A percentile compares a stretch with the other conserved stretches of the same genome.
Conservation (phyloP, 2,329 filamentous ascomycete genomes). For the Colletotrichum spaethianum region DNA sequence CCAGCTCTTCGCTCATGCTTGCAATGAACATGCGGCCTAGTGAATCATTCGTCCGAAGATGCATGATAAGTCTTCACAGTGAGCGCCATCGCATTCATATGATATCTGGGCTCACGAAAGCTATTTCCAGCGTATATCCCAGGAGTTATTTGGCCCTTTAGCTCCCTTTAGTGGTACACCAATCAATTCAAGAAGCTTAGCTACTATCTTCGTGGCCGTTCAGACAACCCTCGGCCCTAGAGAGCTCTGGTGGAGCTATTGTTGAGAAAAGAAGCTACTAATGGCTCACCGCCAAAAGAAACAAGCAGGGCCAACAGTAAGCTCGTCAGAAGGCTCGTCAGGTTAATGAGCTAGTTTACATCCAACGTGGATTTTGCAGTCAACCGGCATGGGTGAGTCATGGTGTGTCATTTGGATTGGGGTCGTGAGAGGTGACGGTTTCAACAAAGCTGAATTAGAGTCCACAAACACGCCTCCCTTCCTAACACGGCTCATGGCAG, state of each 20-base stretch:
- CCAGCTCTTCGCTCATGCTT: neutral
- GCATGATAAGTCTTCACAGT: neutral
- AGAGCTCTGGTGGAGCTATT: conserved; percentile 27
- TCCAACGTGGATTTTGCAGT: neutral
- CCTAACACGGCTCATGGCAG: neutral
- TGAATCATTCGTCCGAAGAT: conserved; percentile 6
- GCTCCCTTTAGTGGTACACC: neutral
- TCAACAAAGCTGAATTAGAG: neutral
- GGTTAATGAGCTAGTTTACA: neutral
- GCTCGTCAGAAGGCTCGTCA: conserved; percentile 8
- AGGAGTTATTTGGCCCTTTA: neutral
- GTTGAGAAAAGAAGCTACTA: conserved; percentile 23
- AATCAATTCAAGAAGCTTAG: neutral
- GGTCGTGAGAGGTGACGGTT: conserved; percentile 1
- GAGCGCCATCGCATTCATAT: conserved; percentile 7
- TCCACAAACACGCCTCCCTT: neutral
- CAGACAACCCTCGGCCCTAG: conserved; percentile 12
- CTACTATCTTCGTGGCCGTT: conserved; percentile 1
- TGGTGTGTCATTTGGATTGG: conserved; percentile 22
- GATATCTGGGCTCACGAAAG: neutral
- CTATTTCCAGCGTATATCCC: conserved; percentile 12
- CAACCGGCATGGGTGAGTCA: conserved; percentile 23
- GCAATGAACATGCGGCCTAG: neutral
- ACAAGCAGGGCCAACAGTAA: conserved; percentile 27
- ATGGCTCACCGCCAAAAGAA: conserved; percentile 6